phyloP scores from a whole-genome alignment of 176 grass and related monocot genomes.

The Triticum timopheevii region DNA sequence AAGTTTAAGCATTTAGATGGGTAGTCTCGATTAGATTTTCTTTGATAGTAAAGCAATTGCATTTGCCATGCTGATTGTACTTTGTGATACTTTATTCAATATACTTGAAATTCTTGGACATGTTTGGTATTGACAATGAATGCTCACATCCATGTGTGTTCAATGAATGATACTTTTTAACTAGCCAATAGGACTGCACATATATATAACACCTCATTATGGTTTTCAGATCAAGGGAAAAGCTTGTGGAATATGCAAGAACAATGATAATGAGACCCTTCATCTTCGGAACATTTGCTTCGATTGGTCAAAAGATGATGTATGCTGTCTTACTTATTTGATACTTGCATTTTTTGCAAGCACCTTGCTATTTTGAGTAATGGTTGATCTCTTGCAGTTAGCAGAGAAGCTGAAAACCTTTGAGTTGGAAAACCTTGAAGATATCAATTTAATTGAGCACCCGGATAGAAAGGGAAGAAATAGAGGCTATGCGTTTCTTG shows the following conservation, averaged over 20 bases:
- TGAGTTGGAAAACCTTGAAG: slow-evolving; percentile 71
- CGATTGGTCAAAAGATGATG: slow-evolving; percentile 61
- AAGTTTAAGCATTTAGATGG: background rate
- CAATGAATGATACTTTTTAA: background rate
- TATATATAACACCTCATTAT: slow-evolving; percentile 12
- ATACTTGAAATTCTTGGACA: slow-evolving; percentile 2
- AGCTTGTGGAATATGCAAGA: slow-evolving; percentile 55
- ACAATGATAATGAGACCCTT: slow-evolving; percentile 60
- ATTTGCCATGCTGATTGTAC: slow-evolving; percentile 5
- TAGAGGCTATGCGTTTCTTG: slow-evolving; percentile 84
- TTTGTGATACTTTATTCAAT: background rate
- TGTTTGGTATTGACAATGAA: slow-evolving; percentile 12
- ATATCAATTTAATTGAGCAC: slow-evolving; percentile 76
- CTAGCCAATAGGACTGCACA: slow-evolving; percentile 1
- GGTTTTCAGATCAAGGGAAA: slow-evolving; percentile 57
- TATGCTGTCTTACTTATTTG: slow-evolving; percentile 36
- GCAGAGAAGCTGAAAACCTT: slow-evolving; percentile 56
- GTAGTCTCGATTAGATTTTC: background rate
- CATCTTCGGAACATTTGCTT: slow-evolving; percentile 64
- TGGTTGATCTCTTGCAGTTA: slow-evolving; percentile 41
- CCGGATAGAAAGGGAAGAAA: slow-evolving; percentile 65
- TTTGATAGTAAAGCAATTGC: background rate
- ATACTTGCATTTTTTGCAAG: slow-evolving; percentile 16
- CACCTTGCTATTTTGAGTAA: slow-evolving; percentile 32
- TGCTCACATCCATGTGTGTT: slow-evolving; percentile 15